Conservation (phyloP, 805 yeast genomes). For the Ogataea degrootiae region DNA sequence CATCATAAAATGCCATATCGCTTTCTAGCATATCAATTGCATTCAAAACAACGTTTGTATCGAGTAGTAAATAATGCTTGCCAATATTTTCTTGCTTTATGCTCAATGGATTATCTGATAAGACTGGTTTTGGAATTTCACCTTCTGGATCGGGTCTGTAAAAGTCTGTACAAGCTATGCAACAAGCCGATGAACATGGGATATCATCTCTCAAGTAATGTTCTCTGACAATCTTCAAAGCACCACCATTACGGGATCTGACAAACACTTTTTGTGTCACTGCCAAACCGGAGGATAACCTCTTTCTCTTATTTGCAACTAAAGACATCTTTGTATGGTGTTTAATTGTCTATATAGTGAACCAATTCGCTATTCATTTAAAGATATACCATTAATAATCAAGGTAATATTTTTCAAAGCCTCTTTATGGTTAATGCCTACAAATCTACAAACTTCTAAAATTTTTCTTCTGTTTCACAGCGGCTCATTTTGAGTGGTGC, state of each 20-base stretch:
- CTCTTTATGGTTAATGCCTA: no score
- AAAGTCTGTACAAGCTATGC: slow-evolving; percentile 54
- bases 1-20: slow-evolving; percentile 73
- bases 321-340: slow-evolving; percentile 7
- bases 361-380: no score
- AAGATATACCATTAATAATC: no score
- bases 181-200: slow-evolving; percentile 77
- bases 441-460: no score
- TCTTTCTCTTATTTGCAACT: slow-evolving; percentile 31
- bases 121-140: slow-evolving; percentile 56
- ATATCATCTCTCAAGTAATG: slow-evolving; percentile 91
- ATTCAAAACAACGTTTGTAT: slow-evolving; percentile 81
- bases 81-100: slow-evolving; percentile 41
- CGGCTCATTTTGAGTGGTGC: no score
- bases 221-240: slow-evolving; percentile 87
- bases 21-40: slow-evolving; percentile 89
- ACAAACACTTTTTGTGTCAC: slow-evolving; percentile 90
- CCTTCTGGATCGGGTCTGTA: slow-evolving; percentile 64
- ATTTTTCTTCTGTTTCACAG: no score
- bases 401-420: no score
- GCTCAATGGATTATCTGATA: slow-evolving; percentile 56
- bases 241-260: slow-evolving; percentile 83
- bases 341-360: no score
- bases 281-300: slow-evolving; percentile 47
- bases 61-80: slow-evolving; percentile 78